Evolutionary conservation across 805 yeast species (phyloP).

Genomic region (Zygosaccharomyces pseudorouxii): DNA sequence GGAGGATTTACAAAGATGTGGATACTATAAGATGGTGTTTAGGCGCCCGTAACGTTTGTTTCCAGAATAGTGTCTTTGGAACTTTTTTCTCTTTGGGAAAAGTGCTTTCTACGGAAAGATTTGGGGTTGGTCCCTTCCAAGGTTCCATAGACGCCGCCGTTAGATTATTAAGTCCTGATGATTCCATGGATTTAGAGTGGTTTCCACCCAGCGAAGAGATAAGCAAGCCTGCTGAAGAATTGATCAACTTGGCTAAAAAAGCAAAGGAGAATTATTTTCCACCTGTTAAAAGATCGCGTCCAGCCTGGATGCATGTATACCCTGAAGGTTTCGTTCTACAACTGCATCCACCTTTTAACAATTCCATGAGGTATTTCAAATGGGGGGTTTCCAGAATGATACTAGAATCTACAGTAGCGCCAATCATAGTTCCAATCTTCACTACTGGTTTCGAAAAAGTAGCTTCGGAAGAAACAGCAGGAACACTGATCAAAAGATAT

Average conservation of each 20-base stretch:
- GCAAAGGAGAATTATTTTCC: conserved; percentile 36
- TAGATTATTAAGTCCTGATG: conserved; percentile 73
- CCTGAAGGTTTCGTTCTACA: conserved; percentile 96
- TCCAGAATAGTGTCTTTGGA: conserved; percentile 47
- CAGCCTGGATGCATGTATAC: conserved; percentile 90
- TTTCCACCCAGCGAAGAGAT: conserved; percentile 21
- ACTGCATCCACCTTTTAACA: conserved; percentile 66
- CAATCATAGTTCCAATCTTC: conserved; percentile 83
- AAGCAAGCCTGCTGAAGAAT: not conserved
- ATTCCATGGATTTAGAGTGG: conserved; percentile 45
- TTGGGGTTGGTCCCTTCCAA: conserved; percentile 92
- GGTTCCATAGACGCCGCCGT: conserved; percentile 84
- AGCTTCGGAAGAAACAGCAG: conserved; percentile 67
- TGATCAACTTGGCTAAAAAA: conserved; percentile 8
- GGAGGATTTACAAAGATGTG: conserved; percentile 55
- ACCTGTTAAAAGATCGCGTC: conserved; percentile 57
- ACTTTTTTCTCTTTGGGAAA: conserved; percentile 82
- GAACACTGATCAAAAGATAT: conserved; percentile 49
- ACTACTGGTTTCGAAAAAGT: conserved; percentile 82
- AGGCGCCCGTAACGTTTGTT: conserved; percentile 90
- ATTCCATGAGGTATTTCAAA: conserved; percentile 89
- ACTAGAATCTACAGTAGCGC: conserved; percentile 76
- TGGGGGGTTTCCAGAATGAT: conserved; percentile 91
- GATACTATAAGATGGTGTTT: conserved; percentile 86
- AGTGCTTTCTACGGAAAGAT: conserved; percentile 78